These are phyloP conservation scores for Teratosphaeria nubilosa DNA, from an alignment of 2,329 filamentous ascomycete genomes.

Conservation along the genomic window DNA sequence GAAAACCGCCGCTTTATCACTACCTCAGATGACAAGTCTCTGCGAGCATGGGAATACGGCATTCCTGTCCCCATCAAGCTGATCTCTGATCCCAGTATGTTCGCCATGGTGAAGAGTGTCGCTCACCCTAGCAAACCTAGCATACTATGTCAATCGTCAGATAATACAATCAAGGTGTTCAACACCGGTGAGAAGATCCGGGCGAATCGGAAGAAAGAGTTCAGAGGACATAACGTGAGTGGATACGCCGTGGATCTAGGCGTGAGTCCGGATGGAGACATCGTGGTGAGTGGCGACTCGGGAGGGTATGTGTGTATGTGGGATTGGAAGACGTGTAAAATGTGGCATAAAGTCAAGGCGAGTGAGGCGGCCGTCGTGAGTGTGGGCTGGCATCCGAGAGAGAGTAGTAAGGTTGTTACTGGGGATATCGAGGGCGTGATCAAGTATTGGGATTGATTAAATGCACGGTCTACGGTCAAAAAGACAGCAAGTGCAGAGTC, in stretches of 20 bases:
- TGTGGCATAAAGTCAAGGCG: slow-evolving; percentile 93
- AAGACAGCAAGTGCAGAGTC: too few species aligned
- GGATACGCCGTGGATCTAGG: slow-evolving; percentile 86
- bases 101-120: slow-evolving; percentile 77
- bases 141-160: slow-evolving; percentile 82
- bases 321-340: slow-evolving; percentile 99
- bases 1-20: slow-evolving; percentile 93
- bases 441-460: slow-evolving; percentile 73
- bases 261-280: slow-evolving; percentile 84
- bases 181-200: slow-evolving; percentile 90
- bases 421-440: slow-evolving; percentile 83
- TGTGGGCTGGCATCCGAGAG: slow-evolving; percentile 93
- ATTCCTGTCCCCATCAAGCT: slow-evolving; percentile 98
- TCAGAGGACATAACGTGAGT: slow-evolving; percentile 90
- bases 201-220: slow-evolving; percentile 94
- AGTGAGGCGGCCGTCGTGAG: slow-evolving; percentile 74
- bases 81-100: slow-evolving; percentile 97
- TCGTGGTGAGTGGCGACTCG: slow-evolving; percentile 76
- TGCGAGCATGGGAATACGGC: slow-evolving; percentile 96
- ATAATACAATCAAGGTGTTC: slow-evolving; percentile 97
- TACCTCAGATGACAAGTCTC: slow-evolving; percentile 91
- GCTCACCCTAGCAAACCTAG: slow-evolving; percentile 86
- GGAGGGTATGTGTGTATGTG: slow-evolving; percentile 77
- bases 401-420: slow-evolving; percentile 86
- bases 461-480: too few species aligned